Percentiles rank a stretch among this genome's conserved stretches.
These are phyloP conservation scores for Penicillium cataractarum DNA, from an alignment of 495 filamentous ascomycete genomes.

Conservation along the genomic window DNA sequence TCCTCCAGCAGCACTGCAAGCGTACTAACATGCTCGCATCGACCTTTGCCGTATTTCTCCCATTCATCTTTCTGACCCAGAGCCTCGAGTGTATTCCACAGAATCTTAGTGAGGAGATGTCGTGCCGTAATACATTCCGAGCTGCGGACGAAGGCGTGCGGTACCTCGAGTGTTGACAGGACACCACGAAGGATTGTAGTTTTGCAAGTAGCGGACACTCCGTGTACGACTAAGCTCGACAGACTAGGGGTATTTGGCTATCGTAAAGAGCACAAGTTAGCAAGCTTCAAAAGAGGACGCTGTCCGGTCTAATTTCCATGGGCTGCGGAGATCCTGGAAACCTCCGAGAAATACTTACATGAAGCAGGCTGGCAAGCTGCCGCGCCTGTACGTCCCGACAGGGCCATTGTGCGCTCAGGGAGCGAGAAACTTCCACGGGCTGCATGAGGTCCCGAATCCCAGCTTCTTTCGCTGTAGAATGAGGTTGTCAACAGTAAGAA, in stretches of 20 bases:
- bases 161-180: conserved; percentile 56
- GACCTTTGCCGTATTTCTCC: conserved; percentile 49
- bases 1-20: conserved; percentile 70
- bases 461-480: neutral
- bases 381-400: conserved; percentile 67
- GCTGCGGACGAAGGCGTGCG: conserved; percentile 74
- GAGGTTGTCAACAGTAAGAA: neutral
- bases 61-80: conserved; percentile 45
- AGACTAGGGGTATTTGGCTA: conserved; percentile 50
- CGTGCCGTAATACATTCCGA: conserved; percentile 87
- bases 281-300: neutral
- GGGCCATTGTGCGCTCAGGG: conserved; percentile 57
- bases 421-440: conserved; percentile 41
- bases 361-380: conserved; percentile 63
- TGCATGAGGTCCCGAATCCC: conserved; percentile 31
- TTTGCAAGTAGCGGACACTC: conserved; percentile 93
- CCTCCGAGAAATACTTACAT: conserved; percentile 46
- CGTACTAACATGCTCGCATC: conserved; percentile 77
- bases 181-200: conserved; percentile 67
- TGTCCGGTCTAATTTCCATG: neutral
- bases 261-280: conserved; percentile 23
- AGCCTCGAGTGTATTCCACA: conserved; percentile 44
- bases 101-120: conserved; percentile 73
- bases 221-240: conserved; percentile 74
- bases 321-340: neutral